Base-by-base conservation (phyloP, 1,284 basidiomycete species). In the Ceratobasidium sp. region DNA sequence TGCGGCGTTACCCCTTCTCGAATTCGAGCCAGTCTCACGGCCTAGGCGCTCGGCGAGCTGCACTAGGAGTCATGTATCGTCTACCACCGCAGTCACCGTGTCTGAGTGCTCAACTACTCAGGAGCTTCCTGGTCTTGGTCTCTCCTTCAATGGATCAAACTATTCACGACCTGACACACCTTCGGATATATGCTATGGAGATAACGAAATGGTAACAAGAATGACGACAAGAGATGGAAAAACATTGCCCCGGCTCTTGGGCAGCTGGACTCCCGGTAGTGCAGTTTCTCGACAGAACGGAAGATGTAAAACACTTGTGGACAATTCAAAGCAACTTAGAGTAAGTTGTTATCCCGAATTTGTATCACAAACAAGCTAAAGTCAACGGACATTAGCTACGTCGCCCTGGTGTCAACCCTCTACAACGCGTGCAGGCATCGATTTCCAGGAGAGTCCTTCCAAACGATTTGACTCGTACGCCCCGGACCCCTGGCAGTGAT, bases 21-120 rank as follows among this genome's bases (percentile, higher is more conserved):
- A 36, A 23, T 56, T 44, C 8, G 53, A 49, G 29, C 16, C 50
- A 30, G n/a, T 36, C 44, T 27, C 53, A 27, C 6, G 41, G 21
- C 16, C 42, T 41, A 36, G 33, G 36, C 52, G 64, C 9, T 67
- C 64, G 16, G 42, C 42, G n/a, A 67, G 64, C 41, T 56, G 64
- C 19, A 39, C 64, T 27, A 23, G 64, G 21, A 67, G 64, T 29
- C 64, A 67, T 49, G 19, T 67, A 46, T 67, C 64, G 2, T 67
- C 53, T 6, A 67, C 64, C 3, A 67, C 64, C 8, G 64, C 64
- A 7, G 44, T 47, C 16, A 67, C 64, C 14, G 64, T 67, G 4
- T 67, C 64, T 23, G 64, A 67, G 23, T 67, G 64, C 29, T 67
- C 64, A 14, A 67, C 64, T 2, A 56, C 64, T 2, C 52, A 56